Evolutionary conservation across 179 eudicot genomes (phyloP).

Genomic region (Nepenthes alata): DNA sequence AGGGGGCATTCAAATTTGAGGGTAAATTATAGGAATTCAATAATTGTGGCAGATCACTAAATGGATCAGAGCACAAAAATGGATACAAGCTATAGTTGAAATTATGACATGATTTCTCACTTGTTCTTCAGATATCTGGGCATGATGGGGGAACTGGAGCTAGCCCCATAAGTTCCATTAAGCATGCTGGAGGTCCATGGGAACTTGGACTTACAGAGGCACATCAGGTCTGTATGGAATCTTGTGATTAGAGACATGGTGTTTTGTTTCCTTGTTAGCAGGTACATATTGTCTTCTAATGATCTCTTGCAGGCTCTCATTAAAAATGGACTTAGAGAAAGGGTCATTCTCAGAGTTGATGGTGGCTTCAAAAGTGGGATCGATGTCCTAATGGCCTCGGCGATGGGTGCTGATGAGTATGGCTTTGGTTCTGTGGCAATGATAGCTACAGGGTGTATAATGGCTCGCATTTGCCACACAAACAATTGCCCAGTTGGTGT

Average conservation of each 20-base stretch:
- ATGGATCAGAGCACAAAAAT: too few species aligned
- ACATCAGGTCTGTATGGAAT: constrained; percentile 58
- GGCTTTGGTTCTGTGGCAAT: constrained; percentile 98
- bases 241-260: background rate
- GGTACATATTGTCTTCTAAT: background rate
- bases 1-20: too few species aligned
- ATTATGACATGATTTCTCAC: too few species aligned
- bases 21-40: too few species aligned
- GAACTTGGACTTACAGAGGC: constrained; percentile 97
- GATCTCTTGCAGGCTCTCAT: constrained; percentile 55
- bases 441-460: constrained; percentile 99
- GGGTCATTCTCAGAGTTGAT: constrained; percentile 93
- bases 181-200: constrained; percentile 99
- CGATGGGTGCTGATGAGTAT: constrained; percentile 99
- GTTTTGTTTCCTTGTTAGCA: background rate
- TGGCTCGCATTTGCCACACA: constrained; percentile 99
- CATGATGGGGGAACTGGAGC: constrained; percentile 99
- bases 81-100: too few species aligned
- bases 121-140: constrained; percentile 70
- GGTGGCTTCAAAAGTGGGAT: constrained; percentile 98
- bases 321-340: constrained; percentile 85
- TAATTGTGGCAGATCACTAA: too few species aligned
- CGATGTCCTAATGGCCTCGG: constrained; percentile 97
- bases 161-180: constrained; percentile 94
- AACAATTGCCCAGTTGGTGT: constrained; percentile 99